Evolutionary conservation across 148 eudicot genomes (phyloP).

Genomic region (Rhododendron vialii): DNA sequence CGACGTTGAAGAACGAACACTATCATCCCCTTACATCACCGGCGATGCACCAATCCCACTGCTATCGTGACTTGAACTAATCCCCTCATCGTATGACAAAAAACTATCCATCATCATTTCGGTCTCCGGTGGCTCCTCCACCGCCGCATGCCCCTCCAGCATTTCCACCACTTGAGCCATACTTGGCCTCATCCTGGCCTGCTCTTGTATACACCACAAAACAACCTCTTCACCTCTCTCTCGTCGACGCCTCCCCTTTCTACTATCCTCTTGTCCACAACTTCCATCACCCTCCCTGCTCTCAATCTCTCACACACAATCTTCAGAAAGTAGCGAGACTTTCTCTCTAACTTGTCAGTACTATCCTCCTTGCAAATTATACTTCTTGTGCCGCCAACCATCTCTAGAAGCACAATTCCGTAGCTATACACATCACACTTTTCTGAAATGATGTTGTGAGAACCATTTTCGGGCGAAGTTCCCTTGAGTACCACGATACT

Average conservation of each 20-base stretch:
- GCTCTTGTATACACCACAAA: conserved; percentile 85
- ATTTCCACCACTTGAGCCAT: conserved; percentile 73
- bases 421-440: conserved; percentile 78
- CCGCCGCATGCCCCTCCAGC: conserved; percentile 55
- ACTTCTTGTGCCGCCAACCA: conserved; percentile 65
- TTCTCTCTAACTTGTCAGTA: conserved; percentile 25
- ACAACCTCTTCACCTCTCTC: conserved; percentile 45
- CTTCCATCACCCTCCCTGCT: conserved; percentile 57
- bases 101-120: conserved; percentile 38
- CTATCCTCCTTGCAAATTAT: conserved; percentile 8
- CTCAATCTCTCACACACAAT: conserved; percentile 50
- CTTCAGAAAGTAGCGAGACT: conserved; percentile 58
- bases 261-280: conserved; percentile 50
- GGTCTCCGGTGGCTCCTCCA: conserved; percentile 62
- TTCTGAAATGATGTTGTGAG: conserved; percentile 54
- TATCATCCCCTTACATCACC: conserved; percentile 9
- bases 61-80: too few species aligned
- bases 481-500: conserved; percentile 65
- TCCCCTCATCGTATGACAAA: too few species aligned
- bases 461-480: conserved; percentile 92
- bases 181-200: conserved; percentile 58
- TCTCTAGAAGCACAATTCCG: conserved; percentile 84
- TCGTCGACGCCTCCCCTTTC: conserved; percentile 45
- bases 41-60: conserved; percentile 4
- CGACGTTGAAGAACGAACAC: neutral